Percentiles rank a stretch among this genome's conserved stretches.
phyloP scores from a whole-genome alignment of 2,329 filamentous ascomycete genomes.

The Neofusicoccum parvum region DNA sequence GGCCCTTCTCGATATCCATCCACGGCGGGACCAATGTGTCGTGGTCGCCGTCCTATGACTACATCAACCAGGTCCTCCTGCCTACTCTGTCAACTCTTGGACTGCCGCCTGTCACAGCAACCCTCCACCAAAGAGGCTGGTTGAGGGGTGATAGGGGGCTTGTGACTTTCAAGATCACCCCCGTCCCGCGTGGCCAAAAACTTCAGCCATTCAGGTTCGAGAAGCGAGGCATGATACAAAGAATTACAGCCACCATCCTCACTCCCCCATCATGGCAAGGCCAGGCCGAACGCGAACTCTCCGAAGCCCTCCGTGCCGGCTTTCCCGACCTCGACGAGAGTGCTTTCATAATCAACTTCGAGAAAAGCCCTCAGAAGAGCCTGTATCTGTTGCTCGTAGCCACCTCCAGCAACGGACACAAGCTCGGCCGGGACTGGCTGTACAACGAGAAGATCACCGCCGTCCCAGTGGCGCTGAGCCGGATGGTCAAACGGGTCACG shows the following conservation, averaged over 20 bases:
- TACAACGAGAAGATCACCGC: conserved; percentile 32
- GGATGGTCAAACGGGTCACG: conserved; percentile 49
- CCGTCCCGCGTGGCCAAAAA: conserved; percentile 31
- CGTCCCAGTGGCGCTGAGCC: conserved; percentile 28
- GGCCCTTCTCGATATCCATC: conserved; percentile 42
- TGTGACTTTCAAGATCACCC: conserved; percentile 52
- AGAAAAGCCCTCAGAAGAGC: conserved; percentile 47
- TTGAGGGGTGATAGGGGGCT: conserved; percentile 47
- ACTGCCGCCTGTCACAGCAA: conserved; percentile 48
- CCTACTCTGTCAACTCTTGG: conserved; percentile 56
- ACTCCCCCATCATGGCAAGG: conserved; percentile 37
- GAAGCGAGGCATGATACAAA: conserved; percentile 30
- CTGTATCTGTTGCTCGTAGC: conserved; percentile 60
- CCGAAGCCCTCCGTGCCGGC: conserved; percentile 25
- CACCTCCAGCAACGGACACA: conserved; percentile 50
- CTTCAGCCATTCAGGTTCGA: conserved; percentile 42
- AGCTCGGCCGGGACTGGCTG: conserved; percentile 55
- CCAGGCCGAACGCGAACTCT: conserved; percentile 32
- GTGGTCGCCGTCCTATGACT: conserved; percentile 58
- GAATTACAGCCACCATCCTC: conserved; percentile 42
- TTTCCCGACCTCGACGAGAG: conserved; percentile 23
- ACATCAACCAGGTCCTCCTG: conserved; percentile 57
- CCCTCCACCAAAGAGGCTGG: conserved; percentile 30
- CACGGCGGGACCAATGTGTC: conserved; percentile 62
- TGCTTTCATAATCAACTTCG: conserved; percentile 31